phyloP scores from a whole-genome alignment of 1,284 basidiomycete species.

The Vanrija humicola region DNA sequence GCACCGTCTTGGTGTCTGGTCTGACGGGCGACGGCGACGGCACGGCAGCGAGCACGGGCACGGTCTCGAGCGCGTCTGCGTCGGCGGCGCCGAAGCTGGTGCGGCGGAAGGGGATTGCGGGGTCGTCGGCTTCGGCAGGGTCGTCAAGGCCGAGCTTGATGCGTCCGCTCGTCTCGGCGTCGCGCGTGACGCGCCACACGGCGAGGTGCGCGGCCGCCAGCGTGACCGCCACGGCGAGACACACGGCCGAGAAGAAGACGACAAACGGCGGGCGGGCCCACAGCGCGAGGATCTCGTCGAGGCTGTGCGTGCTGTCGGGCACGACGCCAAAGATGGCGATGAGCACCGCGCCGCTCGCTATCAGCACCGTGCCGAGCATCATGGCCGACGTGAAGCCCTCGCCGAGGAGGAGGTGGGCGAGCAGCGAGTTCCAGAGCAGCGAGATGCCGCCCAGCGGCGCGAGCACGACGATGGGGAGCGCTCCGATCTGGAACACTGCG shows the following conservation, averaged over 20 bases:
- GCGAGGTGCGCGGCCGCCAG: conserved; percentile 50
- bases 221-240: conserved; percentile 59
- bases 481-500: conserved; percentile 85
- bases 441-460: conserved; percentile 88
- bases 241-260: conserved; percentile 72
- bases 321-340: conserved; percentile 92
- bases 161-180: conserved; percentile 14
- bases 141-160: conserved; percentile 8
- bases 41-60: not conserved
- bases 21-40: not conserved
- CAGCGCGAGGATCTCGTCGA: conserved; percentile 77
- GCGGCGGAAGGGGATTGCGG: conserved; percentile 35
- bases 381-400: conserved; percentile 82
- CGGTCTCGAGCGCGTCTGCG: not conserved
- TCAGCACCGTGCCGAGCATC: conserved; percentile 77
- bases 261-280: conserved; percentile 77
- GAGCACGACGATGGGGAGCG: conserved; percentile 86
- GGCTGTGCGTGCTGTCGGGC: conserved; percentile 79
- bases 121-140: conserved; percentile 23
- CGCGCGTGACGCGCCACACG: conserved; percentile 3
- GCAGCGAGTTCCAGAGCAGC: conserved; percentile 91
- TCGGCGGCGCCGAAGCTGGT: conserved; percentile 3
- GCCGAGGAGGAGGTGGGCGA: conserved; percentile 78
- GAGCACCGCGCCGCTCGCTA: conserved; percentile 81
- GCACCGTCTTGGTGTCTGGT: conserved; percentile 7